Evolutionary conservation across 1,284 basidiomycete genomes (phyloP).

Genomic region (Ceratobasidium sp.): DNA sequence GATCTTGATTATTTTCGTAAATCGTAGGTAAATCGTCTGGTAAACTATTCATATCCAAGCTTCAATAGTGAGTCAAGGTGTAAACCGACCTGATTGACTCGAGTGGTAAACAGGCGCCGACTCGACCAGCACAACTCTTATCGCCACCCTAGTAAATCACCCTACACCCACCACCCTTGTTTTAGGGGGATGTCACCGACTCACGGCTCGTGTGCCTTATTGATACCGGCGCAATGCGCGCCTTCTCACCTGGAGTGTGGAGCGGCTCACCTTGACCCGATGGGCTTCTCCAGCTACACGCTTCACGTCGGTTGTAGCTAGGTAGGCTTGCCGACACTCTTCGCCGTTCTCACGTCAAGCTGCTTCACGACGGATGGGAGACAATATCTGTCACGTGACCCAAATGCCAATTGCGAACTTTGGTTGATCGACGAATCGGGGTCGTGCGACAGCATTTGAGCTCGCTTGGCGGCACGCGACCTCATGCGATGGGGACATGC

Average conservation of each 20-base stretch:
- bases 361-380: background rate
- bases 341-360: conserved; percentile 16
- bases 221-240: conserved; percentile 1
- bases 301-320: background rate
- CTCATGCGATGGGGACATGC: background rate
- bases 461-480: conserved; percentile 34
- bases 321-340: background rate
- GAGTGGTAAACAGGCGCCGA: background rate
- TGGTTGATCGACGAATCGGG: conserved; percentile 13
- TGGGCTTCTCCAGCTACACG: background rate
- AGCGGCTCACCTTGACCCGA: conserved; percentile 8
- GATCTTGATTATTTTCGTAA: conserved; percentile 17
- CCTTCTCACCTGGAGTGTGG: conserved; percentile 19
- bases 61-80: background rate
- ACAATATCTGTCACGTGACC: conserved; percentile 24
- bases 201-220: conserved; percentile 14
- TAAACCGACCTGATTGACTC: background rate
- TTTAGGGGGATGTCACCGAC: conserved; percentile 8
- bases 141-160: background rate
- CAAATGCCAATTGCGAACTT: conserved; percentile 7
- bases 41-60: background rate
- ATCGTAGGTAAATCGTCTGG: background rate
- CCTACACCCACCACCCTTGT: conserved; percentile 2
- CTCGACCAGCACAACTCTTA: conserved; percentile 17
- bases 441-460: conserved; percentile 39